These are phyloP conservation scores for Ceratocystis cacaofunesta DNA, from an alignment of 2,329 filamentous ascomycete genomes.

Conservation along the genomic window DNA sequence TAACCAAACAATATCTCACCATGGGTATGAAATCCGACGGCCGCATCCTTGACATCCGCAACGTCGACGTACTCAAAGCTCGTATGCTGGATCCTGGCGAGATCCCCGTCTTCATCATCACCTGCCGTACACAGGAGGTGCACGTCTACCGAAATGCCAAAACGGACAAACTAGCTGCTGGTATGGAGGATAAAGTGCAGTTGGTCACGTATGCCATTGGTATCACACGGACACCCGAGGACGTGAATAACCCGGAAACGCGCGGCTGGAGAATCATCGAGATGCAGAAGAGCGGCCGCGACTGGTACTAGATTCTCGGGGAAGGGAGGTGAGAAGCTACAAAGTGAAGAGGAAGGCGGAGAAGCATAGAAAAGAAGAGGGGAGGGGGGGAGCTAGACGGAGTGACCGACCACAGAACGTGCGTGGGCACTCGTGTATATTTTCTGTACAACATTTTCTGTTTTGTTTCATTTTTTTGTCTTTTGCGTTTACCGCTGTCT, in stretches of 20 bases:
- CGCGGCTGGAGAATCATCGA: constrained; percentile 95
- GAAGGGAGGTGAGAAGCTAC: not conserved
- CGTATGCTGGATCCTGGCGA: constrained; percentile 73
- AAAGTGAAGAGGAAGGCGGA: not conserved
- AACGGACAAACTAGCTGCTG: constrained; percentile 74
- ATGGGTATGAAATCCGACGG: constrained; percentile 90
- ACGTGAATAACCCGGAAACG: constrained; percentile 93
- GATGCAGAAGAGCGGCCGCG: constrained; percentile 92
- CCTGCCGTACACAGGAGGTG: constrained; percentile 90
- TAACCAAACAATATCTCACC: constrained; percentile 90
- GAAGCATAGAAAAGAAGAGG: not conserved
- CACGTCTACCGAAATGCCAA: constrained; percentile 93
- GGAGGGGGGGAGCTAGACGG: not conserved
- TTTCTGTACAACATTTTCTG: constrained; percentile 12
- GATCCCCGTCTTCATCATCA: constrained; percentile 92
- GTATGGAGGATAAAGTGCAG: constrained; percentile 98
- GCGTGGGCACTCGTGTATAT: constrained; percentile 8
- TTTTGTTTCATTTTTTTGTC: constrained; percentile 2
- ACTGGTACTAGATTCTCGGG: constrained; percentile 47
- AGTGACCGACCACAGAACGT: not conserved
- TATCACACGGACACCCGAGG: constrained; percentile 82
- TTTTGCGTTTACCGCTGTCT: not conserved
- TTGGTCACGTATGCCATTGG: constrained; percentile 97
- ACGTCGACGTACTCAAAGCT: constrained; percentile 75
- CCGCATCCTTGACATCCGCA: constrained; percentile 83